Evolutionary conservation across 2,329 filamentous ascomycete species (phyloP).

Genomic region (Emergomyces pasteurianus): DNA sequence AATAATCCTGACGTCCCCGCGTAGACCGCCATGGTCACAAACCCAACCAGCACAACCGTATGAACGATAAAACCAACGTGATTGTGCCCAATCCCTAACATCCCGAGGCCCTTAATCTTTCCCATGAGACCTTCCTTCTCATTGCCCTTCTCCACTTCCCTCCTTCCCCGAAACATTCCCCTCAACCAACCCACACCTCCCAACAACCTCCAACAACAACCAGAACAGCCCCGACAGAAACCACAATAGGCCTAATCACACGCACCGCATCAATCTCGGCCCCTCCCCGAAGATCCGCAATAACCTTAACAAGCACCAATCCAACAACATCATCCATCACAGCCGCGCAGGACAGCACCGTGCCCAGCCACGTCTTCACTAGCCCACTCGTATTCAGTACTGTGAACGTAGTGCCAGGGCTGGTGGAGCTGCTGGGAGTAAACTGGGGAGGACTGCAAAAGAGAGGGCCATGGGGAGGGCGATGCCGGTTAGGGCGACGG

Average conservation of each 20-base stretch:
- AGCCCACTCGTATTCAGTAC: constrained; percentile 48
- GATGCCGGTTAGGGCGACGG: constrained; percentile 57
- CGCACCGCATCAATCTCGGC: constrained; percentile 19
- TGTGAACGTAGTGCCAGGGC: constrained; percentile 58
- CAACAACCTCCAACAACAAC: constrained; percentile 66
- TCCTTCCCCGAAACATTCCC: constrained; percentile 3
- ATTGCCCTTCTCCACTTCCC: constrained; percentile 11
- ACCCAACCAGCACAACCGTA: constrained; percentile 32
- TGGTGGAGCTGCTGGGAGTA: constrained; percentile 44
- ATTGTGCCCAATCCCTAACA: constrained; percentile 16
- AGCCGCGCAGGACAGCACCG: constrained; percentile 57
- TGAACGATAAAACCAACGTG: constrained; percentile 31
- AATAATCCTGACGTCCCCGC: constrained; percentile 46
- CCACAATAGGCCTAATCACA: constrained; percentile 40
- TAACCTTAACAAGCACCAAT: constrained; percentile 64
- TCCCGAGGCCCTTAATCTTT: constrained; percentile 31
- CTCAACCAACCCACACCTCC: constrained; percentile 58
- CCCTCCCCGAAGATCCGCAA: constrained; percentile 49
- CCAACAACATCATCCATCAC: constrained; percentile 76
- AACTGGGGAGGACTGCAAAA: constrained; percentile 28
- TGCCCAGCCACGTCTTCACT: constrained; percentile 44
- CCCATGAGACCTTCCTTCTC: constrained; percentile 14
- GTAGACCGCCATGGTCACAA: constrained; percentile 41
- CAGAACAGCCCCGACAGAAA: constrained; percentile 53
- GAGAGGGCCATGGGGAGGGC: constrained; percentile 52